Evolutionary conservation across 306 rosid genomes (phyloP).

Genomic region (Vigna reflexopilosa): DNA sequence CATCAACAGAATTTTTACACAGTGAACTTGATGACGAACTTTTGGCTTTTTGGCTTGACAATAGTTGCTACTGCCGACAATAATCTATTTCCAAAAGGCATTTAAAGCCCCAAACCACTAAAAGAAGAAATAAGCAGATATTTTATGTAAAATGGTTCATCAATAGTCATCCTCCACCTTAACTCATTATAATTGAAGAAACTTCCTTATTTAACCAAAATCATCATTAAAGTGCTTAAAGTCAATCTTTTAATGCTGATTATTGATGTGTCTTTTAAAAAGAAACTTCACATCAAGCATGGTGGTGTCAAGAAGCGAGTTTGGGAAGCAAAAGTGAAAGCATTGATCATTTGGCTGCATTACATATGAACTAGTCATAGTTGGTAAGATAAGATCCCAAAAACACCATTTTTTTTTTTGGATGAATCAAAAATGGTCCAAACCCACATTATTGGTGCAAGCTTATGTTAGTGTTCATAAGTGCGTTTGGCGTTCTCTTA

Average conservation of each 20-base stretch:
- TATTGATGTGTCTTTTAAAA: constrained; percentile 17
- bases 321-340: constrained; percentile 27
- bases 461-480: not conserved
- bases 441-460: not conserved
- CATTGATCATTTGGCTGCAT: constrained; percentile 20
- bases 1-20: no score
- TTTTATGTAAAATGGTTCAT: not conserved
- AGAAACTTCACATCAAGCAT: constrained; percentile 37
- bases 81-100: no score
- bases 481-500: not conserved
- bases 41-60: no score
- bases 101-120: no score
- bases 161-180: not conserved
- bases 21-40: no score
- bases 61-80: no score
- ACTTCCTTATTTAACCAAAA: not conserved
- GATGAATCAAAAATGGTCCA: not conserved
- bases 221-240: constrained; percentile 11
- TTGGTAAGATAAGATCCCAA: not conserved
- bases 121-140: no score
- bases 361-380: not conserved
- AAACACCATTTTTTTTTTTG: not conserved
- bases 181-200: constrained; percentile 3
- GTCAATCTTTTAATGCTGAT: constrained; percentile 9
- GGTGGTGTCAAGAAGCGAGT: not conserved